Conservation (phyloP, 2,329 filamentous ascomycete species). For the Amylocarpus encephaloides region DNA sequence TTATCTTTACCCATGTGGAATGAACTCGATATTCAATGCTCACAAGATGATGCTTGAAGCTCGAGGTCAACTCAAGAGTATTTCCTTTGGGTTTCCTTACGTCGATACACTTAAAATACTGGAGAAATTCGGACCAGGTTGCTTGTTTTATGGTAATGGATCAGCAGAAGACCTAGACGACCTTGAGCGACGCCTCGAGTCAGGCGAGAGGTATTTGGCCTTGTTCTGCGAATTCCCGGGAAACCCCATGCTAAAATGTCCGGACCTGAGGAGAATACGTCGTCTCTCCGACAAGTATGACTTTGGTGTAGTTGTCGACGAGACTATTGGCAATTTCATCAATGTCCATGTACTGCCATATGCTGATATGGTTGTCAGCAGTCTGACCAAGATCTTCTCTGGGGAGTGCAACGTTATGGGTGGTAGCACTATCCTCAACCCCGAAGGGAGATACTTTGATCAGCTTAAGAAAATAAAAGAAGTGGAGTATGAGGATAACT, state of each 20-base stretch:
- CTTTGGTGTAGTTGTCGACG: conserved; percentile 88
- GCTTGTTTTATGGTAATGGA: conserved; percentile 78
- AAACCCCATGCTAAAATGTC: conserved; percentile 81
- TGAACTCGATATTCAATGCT: conserved; percentile 90
- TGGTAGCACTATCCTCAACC: conserved; percentile 63
- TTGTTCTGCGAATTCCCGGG: conserved; percentile 94
- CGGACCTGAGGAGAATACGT: conserved; percentile 77
- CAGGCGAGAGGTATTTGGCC: conserved; percentile 70
- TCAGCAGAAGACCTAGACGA: conserved; percentile 75
- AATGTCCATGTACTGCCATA: conserved; percentile 89
- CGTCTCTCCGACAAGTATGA: conserved; percentile 72
- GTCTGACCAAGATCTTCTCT: conserved; percentile 93
- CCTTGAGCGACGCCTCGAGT: conserved; percentile 63
- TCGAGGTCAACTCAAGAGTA: conserved; percentile 62
- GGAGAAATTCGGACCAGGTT: conserved; percentile 88
- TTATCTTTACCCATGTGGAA: conserved; percentile 81
- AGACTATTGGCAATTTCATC: conserved; percentile 93
- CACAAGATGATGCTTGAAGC: conserved; percentile 67
- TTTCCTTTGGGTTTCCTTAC: conserved; percentile 96
- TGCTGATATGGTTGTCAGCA: conserved; percentile 89
- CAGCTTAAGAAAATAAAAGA: conserved; percentile 60
- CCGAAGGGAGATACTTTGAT: conserved; percentile 62
- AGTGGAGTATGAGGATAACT: conserved; percentile 73
- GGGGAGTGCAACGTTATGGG: conserved; percentile 99
- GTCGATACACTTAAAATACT: conserved; percentile 94